Conservation (phyloP, 352 stramenopile genomes). For the Pythium apleroticum region DNA sequence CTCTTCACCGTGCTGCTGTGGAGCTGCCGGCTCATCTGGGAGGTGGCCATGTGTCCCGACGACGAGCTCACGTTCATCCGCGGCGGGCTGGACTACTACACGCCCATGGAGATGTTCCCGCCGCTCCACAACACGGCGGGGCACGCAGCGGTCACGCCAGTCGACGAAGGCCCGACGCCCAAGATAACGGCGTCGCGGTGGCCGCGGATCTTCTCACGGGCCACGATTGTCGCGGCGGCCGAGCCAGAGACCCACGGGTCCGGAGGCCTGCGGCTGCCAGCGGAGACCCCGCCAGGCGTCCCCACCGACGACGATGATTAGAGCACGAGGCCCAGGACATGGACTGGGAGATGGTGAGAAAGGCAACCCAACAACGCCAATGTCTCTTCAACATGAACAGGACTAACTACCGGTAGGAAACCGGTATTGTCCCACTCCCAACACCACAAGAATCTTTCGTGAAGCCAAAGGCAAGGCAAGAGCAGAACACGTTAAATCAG, state of each 20-base stretch:
- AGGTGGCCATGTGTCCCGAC: slow-evolving; percentile 31
- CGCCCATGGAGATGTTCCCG: slow-evolving; percentile 47
- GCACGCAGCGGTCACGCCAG: background rate
- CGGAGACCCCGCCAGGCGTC: background rate
- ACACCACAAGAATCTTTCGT: slow-evolving; percentile 6
- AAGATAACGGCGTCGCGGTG: background rate
- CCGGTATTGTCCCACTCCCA: background rate
- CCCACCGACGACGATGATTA: background rate
- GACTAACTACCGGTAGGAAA: background rate
- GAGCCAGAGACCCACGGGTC: background rate
- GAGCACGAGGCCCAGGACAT: no score
- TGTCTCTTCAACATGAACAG: background rate
- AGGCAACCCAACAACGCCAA: background rate
- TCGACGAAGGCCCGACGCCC: background rate
- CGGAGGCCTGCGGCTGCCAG: background rate
- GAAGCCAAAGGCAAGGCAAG: no score
- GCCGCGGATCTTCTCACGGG: background rate
- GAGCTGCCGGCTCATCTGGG: slow-evolving; percentile 39
- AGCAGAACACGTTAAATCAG: no score
- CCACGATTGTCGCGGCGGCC: background rate
- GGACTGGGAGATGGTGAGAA: no score
- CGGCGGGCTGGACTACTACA: slow-evolving; percentile 45
- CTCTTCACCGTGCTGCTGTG: slow-evolving; percentile 48
- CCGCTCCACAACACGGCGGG: slow-evolving; percentile 6
- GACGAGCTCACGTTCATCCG: slow-evolving; percentile 42